phyloP scores from a whole-genome alignment of 345 rosid species.

The Pugionium dolabratum region DNA sequence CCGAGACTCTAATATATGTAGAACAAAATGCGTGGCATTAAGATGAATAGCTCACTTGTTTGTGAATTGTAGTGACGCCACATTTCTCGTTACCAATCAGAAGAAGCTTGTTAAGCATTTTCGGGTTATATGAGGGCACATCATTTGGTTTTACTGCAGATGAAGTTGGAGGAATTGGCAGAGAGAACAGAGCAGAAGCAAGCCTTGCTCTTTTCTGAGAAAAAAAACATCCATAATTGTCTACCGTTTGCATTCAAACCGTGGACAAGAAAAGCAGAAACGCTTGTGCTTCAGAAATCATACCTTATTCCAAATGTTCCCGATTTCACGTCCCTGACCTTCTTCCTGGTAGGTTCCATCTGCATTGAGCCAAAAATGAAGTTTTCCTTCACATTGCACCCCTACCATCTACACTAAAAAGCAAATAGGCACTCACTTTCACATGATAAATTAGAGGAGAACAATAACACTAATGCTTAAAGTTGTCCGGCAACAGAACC shows the following conservation, averaged over 20 bases:
- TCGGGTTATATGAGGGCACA: conserved; percentile 32
- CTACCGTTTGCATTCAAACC: conserved; percentile 17
- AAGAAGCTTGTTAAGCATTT: conserved; percentile 55
- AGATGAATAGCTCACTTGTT: conserved; percentile 57
- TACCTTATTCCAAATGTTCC: conserved; percentile 74
- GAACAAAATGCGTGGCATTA: conserved; percentile 15
- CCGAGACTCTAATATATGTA: conserved; percentile 7
- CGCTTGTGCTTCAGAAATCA: conserved; percentile 20
- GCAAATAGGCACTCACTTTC: conserved; percentile 5
- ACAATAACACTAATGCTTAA: conserved; percentile 11
- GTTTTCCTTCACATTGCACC: conserved; percentile 72
- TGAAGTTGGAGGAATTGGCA: conserved; percentile 62
- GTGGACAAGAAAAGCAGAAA: conserved; percentile 12
- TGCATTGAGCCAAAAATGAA: conserved; percentile 62
- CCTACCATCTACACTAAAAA: conserved; percentile 51
- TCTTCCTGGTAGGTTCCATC: conserved; percentile 75
- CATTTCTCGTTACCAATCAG: conserved; percentile 71
- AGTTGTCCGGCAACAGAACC: conserved; percentile 46
- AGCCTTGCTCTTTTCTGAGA: conserved; percentile 54
- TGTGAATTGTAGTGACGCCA: conserved; percentile 83
- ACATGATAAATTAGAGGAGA: conserved; percentile 7
- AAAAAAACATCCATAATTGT: conserved; percentile 12
- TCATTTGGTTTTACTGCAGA: conserved; percentile 43
- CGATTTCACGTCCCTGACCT: conserved; percentile 59
- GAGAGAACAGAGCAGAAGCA: conserved; percentile 48